These are phyloP conservation scores for Pyrenochaeta sp. DNA, from an alignment of 2,329 filamentous ascomycete species.

Conservation along the genomic window DNA sequence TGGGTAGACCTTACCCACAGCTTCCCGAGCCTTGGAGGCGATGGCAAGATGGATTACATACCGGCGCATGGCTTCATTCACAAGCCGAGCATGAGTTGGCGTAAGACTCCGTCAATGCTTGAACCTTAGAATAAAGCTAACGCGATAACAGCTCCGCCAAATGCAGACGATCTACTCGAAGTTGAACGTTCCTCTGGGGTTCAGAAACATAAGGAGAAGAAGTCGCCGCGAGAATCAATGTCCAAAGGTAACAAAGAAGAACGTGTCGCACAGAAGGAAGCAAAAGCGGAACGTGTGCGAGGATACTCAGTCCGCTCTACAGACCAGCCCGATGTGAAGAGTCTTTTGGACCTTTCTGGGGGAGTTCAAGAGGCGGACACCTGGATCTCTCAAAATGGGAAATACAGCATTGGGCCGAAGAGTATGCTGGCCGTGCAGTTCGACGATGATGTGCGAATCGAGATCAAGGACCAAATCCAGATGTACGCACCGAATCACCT, in stretches of 20 bases:
- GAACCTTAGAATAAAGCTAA: conserved; percentile 5
- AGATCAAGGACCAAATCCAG: conserved; percentile 92
- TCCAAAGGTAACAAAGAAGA: conserved; percentile 28
- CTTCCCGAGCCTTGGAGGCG: conserved; percentile 84
- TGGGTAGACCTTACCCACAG: conserved; percentile 97
- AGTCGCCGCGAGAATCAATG: conserved; percentile 12
- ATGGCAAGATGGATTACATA: conserved; percentile 84
- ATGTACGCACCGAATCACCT: conserved; percentile 86
- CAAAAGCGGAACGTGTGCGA: conserved; percentile 43
- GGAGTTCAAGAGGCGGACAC: conserved; percentile 13
- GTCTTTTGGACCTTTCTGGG: conserved; percentile 13
- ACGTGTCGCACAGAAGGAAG: conserved; percentile 46
- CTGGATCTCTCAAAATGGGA: conserved; percentile 44
- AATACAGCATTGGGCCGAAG: conserved; percentile 47
- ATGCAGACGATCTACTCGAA: conserved; percentile 72
- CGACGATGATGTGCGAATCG: conserved; percentile 66
- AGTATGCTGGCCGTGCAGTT: conserved; percentile 69
- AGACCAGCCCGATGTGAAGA: conserved; percentile 26
- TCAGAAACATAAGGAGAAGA: conserved; percentile 12
- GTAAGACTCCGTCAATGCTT: conserved; percentile 22
- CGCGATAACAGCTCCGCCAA: conserved; percentile 69
- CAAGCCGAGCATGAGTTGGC: conserved; percentile 89
- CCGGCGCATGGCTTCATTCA: conserved; percentile 88
- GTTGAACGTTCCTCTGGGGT: conserved; percentile 43
- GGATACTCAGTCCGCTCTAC: conserved; percentile 43